Conservation (phyloP, 768 basidiomycete genomes). For the Mycena floridula region DNA sequence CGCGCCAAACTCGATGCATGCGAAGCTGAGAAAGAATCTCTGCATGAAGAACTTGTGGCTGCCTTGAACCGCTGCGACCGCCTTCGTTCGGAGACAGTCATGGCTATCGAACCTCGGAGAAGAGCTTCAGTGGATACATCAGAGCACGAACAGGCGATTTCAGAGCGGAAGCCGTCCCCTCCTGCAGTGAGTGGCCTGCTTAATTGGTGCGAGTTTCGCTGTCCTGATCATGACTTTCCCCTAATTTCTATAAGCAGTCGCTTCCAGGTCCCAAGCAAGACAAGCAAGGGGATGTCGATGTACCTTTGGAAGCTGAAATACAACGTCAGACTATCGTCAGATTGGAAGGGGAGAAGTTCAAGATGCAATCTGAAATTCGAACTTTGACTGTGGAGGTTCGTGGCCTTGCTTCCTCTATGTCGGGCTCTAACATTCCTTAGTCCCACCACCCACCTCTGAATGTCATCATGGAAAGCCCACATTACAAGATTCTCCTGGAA, state of each 20-base stretch:
- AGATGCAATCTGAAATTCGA: too few relatives aligned
- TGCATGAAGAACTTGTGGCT: conserved; percentile 42
- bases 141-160: too few relatives aligned
- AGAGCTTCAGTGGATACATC: conserved; percentile 28
- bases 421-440: too few relatives aligned
- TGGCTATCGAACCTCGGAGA: conserved; percentile 25
- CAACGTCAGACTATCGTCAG: too few relatives aligned
- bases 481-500: conserved; percentile 52
- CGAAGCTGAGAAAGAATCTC: conserved; percentile 40
- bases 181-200: conserved; percentile 68
- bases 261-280: too few relatives aligned
- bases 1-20: conserved; percentile 44
- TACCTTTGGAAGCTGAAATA: too few relatives aligned
- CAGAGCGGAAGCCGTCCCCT: conserved; percentile 49
- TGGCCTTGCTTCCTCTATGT: too few relatives aligned
- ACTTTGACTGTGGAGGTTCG: too few relatives aligned
- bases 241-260: conserved; percentile 39
- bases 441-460: too few relatives aligned
- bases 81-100: conserved; percentile 46
- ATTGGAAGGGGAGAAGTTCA: too few relatives aligned
- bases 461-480: conserved; percentile 27
- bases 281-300: too few relatives aligned
- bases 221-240: conserved; percentile 32
- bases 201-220: conserved; percentile 59
- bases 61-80: conserved; percentile 63